These are phyloP conservation scores for Pseudovirgaria hyperparasitica DNA, from an alignment of 2,329 filamentous ascomycete genomes.

Conservation along the genomic window DNA sequence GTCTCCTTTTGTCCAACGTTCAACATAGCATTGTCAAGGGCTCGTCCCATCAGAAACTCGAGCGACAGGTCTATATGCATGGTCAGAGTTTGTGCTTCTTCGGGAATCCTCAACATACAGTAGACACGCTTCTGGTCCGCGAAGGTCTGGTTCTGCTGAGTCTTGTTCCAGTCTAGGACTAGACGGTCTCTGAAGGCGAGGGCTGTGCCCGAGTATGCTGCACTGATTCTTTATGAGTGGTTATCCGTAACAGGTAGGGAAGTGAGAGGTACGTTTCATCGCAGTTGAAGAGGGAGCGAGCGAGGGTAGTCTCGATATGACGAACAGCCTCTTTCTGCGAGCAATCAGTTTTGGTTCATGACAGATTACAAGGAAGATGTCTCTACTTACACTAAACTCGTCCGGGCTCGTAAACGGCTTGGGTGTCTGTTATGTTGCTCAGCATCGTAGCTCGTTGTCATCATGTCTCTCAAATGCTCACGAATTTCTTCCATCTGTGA, in stretches of 20 bases:
- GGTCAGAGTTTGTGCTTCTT: conserved; percentile 7
- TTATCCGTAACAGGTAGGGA: not conserved
- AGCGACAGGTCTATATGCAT: conserved; percentile 60
- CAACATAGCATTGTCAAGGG: conserved; percentile 96
- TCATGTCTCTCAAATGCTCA: conserved; percentile 21
- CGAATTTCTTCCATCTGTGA: conserved; percentile 47
- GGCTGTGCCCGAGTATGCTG: conserved; percentile 82
- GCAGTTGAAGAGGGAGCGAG: conserved; percentile 95
- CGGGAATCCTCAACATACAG: conserved; percentile 37
- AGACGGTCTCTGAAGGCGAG: conserved; percentile 87
- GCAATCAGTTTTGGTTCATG: conserved; percentile 3
- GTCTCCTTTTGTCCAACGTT: conserved; percentile 82
- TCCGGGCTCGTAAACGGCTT: conserved; percentile 65
- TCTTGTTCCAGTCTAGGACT: conserved; percentile 94
- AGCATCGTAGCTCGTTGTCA: conserved; percentile 5
- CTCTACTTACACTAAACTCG: conserved; percentile 51
- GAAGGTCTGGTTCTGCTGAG: conserved; percentile 89
- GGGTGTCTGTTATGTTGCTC: conserved; percentile 35
- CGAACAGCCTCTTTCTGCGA: conserved; percentile 65
- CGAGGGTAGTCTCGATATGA: conserved; percentile 92
- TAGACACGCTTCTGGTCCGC: conserved; percentile 88
- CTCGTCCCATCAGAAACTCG: conserved; percentile 94
- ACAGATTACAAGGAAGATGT: not conserved
- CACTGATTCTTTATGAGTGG: too few relatives aligned
- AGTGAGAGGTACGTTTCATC: conserved; percentile 47